phyloP scores from a whole-genome alignment of 148 eudicot genomes.

The Rheum nobile region DNA sequence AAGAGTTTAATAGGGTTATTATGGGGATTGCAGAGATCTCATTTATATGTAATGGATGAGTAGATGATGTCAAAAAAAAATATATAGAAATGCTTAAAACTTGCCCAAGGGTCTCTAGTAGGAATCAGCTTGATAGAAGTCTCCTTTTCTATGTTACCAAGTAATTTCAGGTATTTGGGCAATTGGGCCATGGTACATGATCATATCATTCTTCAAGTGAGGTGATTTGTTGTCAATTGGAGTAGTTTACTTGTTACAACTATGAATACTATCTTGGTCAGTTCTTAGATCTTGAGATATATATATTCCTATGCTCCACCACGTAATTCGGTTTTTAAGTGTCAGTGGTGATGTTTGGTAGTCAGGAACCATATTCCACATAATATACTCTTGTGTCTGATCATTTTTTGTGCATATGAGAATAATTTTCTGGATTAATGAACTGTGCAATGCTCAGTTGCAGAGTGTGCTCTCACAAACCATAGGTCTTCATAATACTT shows the following conservation, averaged over 20 bases:
- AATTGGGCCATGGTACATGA: neutral
- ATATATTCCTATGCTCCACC: too few species aligned
- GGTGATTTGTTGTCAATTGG: neutral
- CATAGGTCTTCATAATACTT: neutral
- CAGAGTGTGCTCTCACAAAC: too few species aligned
- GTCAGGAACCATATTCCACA: too few species aligned
- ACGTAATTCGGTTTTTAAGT: neutral
- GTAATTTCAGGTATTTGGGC: neutral
- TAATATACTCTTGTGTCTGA: too few species aligned
- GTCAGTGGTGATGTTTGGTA: too few species aligned
- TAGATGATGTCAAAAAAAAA: neutral
- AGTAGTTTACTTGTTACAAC: neutral
- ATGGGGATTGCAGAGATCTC: neutral
- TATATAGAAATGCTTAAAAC: neutral
- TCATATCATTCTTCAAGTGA: neutral
- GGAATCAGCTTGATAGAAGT: too few species aligned
- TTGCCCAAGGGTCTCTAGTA: neutral
- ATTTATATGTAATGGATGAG: neutral
- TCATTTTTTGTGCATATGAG: too few species aligned
- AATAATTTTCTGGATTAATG: too few species aligned
- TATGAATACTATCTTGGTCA: too few species aligned
- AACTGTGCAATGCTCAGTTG: too few species aligned
- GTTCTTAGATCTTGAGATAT: too few species aligned
- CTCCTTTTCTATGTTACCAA: neutral
- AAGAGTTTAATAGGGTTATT: neutral